Evolutionary conservation across 441 rosid genomes (phyloP).

Genomic region (Gossypium davidsonii): DNA sequence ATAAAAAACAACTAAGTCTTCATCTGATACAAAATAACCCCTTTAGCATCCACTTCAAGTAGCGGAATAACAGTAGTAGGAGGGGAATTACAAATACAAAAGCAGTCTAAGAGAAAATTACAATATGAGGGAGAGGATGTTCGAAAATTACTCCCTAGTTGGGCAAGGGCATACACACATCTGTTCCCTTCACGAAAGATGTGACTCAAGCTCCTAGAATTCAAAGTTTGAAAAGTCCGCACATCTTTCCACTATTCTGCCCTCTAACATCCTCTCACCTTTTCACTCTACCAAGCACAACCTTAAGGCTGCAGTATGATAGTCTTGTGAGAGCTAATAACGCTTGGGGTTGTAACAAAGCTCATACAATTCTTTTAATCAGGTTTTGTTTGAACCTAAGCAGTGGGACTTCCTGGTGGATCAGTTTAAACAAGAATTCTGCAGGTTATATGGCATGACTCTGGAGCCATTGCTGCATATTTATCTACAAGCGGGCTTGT

Average conservation of each 20-base stretch:
- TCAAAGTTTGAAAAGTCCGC: too few species aligned
- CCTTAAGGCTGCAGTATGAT: not conserved
- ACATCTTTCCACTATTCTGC: not conserved
- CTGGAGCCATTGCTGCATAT: slow-evolving; percentile 80
- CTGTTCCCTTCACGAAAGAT: too few species aligned
- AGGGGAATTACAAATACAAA: too few species aligned
- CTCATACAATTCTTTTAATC: slow-evolving; percentile 6
- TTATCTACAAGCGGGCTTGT: slow-evolving; percentile 90
- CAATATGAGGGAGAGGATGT: too few species aligned
- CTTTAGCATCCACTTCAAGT: too few species aligned
- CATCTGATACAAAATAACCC: too few species aligned
- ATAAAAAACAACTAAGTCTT: too few species aligned
- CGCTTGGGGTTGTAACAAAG: not conserved
- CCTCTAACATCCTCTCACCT: not conserved
- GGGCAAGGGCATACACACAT: too few species aligned
- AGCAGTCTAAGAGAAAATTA: too few species aligned
- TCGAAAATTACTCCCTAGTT: too few species aligned
- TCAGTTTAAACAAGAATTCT: slow-evolving; percentile 86
- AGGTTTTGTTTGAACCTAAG: slow-evolving; percentile 74
- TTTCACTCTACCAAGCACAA: not conserved
- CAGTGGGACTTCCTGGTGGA: slow-evolving; percentile 89
- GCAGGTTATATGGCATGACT: slow-evolving; percentile 93
- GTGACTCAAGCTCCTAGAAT: too few species aligned
- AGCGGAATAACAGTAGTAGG: too few species aligned
- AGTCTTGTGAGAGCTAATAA: not conserved